Evolutionary conservation across 176 grass and related monocot genomes (phyloP), one percentile per base, ranked within the genome.

Genomic region (Triticum urartu): DNA sequence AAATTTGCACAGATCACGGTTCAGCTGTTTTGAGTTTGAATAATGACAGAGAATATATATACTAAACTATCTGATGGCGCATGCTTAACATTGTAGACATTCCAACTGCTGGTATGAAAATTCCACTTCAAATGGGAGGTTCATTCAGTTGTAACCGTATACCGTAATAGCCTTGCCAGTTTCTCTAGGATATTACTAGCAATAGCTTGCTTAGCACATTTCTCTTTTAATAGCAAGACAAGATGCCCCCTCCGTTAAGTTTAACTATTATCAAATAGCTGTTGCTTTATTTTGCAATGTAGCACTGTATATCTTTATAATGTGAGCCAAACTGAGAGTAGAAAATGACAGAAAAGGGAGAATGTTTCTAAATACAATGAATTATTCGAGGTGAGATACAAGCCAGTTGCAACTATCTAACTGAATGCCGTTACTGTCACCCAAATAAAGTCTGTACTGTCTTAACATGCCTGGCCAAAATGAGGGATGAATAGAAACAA

Each of bases 331-430:
- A 52, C 25, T 3, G 4, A 25, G 47, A 52, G 17, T 18, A 8
- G 9, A 30, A 75, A 50, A 8, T 50, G 42, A 18, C 24, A 59
- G 72, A 75, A 17, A 40, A 52, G 4, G 42, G n/a, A 76, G 24
- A 52, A 76, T 76, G 0, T 52, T 50, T 52, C 72, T 52, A 76
- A 30, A 28, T 52, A 9, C 5, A 9, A 76, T 4, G 24, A 52
- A 76, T 75, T 32, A 76, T 76, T 76, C 72, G 3, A 52, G 43
- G 24, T 76, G 72, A 76, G 15, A 17, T 52, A 76, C 21, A 76
- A 52, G 14, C 52, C 14, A 52, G 26, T 45, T 30, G 28, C 9
- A 76, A 32, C 14, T 20, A 76, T 76, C 43, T 76, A 76, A 15
- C 43, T 76, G 24, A 76, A 76, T 52, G 43, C 43, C 20, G 38